Evolutionary conservation across 2,329 filamentous ascomycete genomes (phyloP).

Genomic region (Xylaria sp.): DNA sequence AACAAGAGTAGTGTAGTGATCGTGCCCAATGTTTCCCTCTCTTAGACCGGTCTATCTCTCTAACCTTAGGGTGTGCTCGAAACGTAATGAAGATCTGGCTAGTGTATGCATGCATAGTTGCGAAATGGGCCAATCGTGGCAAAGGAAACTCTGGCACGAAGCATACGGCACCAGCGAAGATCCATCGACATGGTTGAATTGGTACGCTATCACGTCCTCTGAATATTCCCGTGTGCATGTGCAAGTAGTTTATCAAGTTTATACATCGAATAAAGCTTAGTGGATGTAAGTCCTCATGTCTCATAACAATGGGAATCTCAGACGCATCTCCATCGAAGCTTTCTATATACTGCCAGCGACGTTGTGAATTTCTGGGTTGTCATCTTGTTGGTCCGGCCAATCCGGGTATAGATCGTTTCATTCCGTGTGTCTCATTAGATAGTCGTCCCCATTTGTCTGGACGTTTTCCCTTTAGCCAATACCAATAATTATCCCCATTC

Average conservation of each 20-base stretch:
- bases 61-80: neutral
- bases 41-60: too few relatives aligned
- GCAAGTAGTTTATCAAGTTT: too few relatives aligned
- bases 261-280: slow-evolving; percentile 7
- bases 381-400: slow-evolving; percentile 24
- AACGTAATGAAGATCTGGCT: neutral
- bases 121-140: neutral
- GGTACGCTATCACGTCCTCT: neutral
- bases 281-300: slow-evolving; percentile 10
- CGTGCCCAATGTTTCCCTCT: neutral
- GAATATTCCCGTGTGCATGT: neutral
- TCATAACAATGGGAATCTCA: slow-evolving; percentile 5
- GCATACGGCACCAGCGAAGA: neutral
- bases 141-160: neutral
- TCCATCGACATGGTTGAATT: neutral
- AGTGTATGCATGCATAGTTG: too few relatives aligned
- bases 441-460: slow-evolving; percentile 27
- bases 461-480: slow-evolving; percentile 29
- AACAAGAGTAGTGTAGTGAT: neutral
- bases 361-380: slow-evolving; percentile 14
- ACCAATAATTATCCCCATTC: slow-evolving; percentile 4
- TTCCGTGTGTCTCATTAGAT: slow-evolving; percentile 32
- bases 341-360: slow-evolving; percentile 34
- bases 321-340: slow-evolving; percentile 14
- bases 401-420: slow-evolving; percentile 29